A percentile compares a stretch with the other conserved stretches of the same genome.
Conservation (phyloP, 345 rosid genomes). For the Dovyalis caffra region DNA sequence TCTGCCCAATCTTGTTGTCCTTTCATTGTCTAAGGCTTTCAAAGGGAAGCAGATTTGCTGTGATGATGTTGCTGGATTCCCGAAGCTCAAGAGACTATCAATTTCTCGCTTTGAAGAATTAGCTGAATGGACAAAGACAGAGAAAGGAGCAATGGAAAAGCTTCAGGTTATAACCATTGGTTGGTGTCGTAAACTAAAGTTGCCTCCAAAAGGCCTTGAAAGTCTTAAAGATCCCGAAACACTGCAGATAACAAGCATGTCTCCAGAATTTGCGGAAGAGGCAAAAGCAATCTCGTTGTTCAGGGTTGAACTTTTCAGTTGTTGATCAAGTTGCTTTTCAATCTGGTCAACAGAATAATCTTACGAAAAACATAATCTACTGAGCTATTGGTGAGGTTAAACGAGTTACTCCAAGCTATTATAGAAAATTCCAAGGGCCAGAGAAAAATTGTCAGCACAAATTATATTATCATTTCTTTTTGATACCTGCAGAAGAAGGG, state of each 20-base stretch:
- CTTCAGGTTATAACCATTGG: conserved; percentile 1
- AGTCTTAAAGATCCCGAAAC: neutral
- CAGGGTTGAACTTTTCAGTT: neutral
- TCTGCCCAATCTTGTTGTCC: neutral
- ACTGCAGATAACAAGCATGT: neutral
- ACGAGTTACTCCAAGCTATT: too few relatives aligned
- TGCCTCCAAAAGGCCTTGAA: neutral
- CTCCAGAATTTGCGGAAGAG: neutral
- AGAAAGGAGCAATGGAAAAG: neutral
- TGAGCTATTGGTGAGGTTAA: neutral
- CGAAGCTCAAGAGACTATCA: neutral
- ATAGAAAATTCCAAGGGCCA: too few relatives aligned
- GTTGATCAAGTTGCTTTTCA: neutral
- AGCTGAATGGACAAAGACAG: neutral
- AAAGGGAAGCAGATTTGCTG: neutral
- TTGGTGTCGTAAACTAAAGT: neutral
- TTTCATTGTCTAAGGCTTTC: neutral
- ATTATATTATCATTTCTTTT: too few relatives aligned
- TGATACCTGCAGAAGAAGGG: too few relatives aligned
- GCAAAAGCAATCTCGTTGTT: neutral
- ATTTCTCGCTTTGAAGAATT: neutral
- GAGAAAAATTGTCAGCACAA: too few relatives aligned
- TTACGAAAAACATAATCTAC: neutral
- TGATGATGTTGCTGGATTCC: neutral
- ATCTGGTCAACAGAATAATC: neutral